phyloP scores from a whole-genome alignment of 768 basidiomycete genomes.

The Lactarius tabidus region DNA sequence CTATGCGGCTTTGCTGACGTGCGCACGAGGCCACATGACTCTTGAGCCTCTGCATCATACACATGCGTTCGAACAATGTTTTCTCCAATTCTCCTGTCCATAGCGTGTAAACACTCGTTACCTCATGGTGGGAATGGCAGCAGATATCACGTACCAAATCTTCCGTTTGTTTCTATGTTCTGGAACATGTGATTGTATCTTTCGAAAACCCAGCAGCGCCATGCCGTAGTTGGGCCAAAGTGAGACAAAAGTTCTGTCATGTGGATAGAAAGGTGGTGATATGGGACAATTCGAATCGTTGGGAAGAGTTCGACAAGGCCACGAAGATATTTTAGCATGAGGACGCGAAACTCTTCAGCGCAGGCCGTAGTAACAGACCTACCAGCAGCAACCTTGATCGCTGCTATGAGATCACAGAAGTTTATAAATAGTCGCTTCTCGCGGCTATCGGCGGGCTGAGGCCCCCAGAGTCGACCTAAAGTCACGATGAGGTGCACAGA shows the following conservation, averaged over 20 bases:
- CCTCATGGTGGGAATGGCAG: background rate
- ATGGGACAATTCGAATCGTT: conserved; percentile 14
- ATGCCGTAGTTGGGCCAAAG: conserved; percentile 38
- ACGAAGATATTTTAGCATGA: conserved; percentile 34
- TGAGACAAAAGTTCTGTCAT: conserved; percentile 30
- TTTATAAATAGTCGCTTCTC: background rate
- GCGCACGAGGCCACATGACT: background rate
- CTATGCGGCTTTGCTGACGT: background rate
- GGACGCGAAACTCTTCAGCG: background rate
- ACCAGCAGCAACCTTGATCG: background rate
- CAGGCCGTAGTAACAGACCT: background rate
- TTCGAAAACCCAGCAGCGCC: conserved; percentile 38
- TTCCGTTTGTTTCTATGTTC: conserved; percentile 31
- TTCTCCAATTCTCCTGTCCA: conserved; percentile 32
- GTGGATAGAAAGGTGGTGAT: conserved; percentile 42
- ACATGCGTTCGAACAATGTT: conserved; percentile 31
- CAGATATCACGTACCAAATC: conserved; percentile 31
- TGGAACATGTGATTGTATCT: conserved; percentile 35
- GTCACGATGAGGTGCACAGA: conserved; percentile 5
- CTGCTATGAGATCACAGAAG: background rate
- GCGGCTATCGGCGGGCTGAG: background rate
- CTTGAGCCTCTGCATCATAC: conserved; percentile 28
- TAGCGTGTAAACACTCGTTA: background rate
- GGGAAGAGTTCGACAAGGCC: conserved; percentile 32
- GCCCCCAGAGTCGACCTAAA: background rate